Conservation (phyloP, 73 alveolate species). For the Tetrahymena malaccensis region DNA sequence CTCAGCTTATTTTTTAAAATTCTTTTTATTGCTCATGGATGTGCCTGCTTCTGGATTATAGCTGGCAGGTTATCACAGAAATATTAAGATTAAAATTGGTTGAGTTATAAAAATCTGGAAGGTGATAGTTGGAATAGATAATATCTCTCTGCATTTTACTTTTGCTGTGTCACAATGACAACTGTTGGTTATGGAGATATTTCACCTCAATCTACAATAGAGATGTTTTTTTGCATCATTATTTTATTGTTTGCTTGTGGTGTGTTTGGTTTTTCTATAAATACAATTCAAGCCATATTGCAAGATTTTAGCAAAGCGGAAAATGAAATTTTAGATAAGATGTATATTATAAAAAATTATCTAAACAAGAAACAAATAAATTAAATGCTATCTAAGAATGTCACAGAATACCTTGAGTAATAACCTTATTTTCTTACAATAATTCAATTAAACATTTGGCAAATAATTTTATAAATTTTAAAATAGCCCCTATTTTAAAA, state of each 20-base stretch:
- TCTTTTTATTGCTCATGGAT: not conserved
- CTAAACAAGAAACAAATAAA: not conserved
- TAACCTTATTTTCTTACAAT: too few species aligned
- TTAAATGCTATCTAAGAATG: not conserved
- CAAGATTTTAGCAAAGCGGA: not conserved
- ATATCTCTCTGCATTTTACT: conserved; percentile 22
- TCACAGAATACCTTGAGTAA: not conserved
- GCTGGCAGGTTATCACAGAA: not conserved
- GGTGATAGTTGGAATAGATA: not conserved
- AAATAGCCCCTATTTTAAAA: too few species aligned
- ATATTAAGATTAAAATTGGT: not conserved
- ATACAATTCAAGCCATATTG: not conserved
- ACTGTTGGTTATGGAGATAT: conserved; percentile 42
- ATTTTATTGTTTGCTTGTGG: not conserved
- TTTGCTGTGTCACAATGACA: conserved; percentile 19
- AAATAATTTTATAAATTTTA: too few species aligned
- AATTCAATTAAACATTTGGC: too few species aligned
- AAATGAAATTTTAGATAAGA: not conserved
- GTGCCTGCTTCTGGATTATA: not conserved
- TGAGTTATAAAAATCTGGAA: not conserved
- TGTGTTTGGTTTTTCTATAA: not conserved
- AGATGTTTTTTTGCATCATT: not conserved
- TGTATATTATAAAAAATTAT: not conserved
- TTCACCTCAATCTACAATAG: not conserved
- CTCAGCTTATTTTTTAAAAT: not conserved